Base-by-base conservation (phyloP, 345 rosid species). In the Arabis alpina region DNA sequence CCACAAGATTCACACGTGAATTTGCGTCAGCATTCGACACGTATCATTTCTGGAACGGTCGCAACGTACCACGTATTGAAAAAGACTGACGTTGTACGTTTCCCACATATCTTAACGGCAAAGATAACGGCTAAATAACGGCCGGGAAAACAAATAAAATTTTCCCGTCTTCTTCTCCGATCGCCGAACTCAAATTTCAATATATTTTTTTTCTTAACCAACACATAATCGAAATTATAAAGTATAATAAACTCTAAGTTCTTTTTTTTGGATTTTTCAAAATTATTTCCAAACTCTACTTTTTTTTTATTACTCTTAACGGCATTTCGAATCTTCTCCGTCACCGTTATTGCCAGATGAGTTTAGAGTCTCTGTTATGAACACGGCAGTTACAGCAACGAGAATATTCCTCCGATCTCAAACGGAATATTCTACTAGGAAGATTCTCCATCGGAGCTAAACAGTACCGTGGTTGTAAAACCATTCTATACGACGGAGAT, bases 21-120 rank as follows among this genome's bases (percentile, higher is more conserved):
- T 19, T 32, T 41, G 1, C 62, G 2, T 60, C 34, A 8, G 13
- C 5, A 27, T 4, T 10, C 54, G 73, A 74, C 68, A 74, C 77
- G 73, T 74, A 34, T 52, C 68, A 59, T 39, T 5, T 51, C 73
- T 74, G 27, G 55, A 74, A 66, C 72, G 62, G 77, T 74, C 67
- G 41, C 41, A 74, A 59, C 73, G 50, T 74, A 59, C 77, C 73
- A 74, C 77, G 77, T 74, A 74, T 74, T 28, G 6, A 3, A 40
- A 19, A 73, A 42, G 66, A 58, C 72, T 34, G 12, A 66, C 68
- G 77, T 43, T 13, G 68, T 74, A 66, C 72, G 54, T 51, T 64
- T 40, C 65, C 51, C 66, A 64, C 59, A 41, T 58, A 41, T 73
- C 76, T 73, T 73, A 58, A 58, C 72, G 52, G 36, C 61, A 58